A percentile compares a stretch with the other conserved stretches of the same genome.
These are phyloP conservation scores for Candolleomyces efflorescens DNA, from an alignment of 768 basidiomycete genomes.

Conservation along the genomic window DNA sequence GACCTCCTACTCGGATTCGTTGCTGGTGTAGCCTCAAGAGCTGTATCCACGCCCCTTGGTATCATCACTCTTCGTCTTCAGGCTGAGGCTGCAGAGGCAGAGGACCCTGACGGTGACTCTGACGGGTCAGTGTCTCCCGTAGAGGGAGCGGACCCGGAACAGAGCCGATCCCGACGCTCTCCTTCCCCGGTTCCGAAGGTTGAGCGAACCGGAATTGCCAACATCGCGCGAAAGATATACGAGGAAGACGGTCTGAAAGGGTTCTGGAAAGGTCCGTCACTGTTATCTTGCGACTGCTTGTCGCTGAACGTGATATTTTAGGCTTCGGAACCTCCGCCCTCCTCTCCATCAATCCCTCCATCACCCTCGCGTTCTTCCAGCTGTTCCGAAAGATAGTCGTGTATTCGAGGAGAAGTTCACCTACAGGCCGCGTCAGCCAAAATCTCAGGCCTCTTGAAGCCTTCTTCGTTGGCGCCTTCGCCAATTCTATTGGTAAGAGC, in stretches of 20 bases:
- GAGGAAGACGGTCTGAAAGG: slow-evolving; percentile 43
- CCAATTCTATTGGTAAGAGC: slow-evolving; percentile 42
- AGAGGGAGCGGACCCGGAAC: not conserved
- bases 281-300: not conserved
- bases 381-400: slow-evolving; percentile 39
- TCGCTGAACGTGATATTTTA: slow-evolving; percentile 14
- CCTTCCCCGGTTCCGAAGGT: not conserved
- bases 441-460: slow-evolving; percentile 41
- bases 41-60: slow-evolving; percentile 50
- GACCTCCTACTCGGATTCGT: slow-evolving; percentile 54
- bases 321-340: slow-evolving; percentile 49
- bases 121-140: slow-evolving; percentile 9
- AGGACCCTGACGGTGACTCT: slow-evolving; percentile 18
- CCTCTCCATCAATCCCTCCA: slow-evolving; percentile 52
- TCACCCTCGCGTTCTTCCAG: slow-evolving; percentile 53
- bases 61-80: slow-evolving; percentile 55
- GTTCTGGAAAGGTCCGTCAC: slow-evolving; percentile 49
- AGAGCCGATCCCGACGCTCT: not conserved
- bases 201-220: slow-evolving; percentile 18
- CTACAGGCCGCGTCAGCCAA: not conserved
- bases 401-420: slow-evolving; percentile 16
- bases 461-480: slow-evolving; percentile 53
- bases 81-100: slow-evolving; percentile 32
- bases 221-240: slow-evolving; percentile 40
- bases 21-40: slow-evolving; percentile 52